These are phyloP conservation scores for Phytophthora nicotianae DNA, from an alignment of 352 stramenopile genomes.

Conservation along the genomic window DNA sequence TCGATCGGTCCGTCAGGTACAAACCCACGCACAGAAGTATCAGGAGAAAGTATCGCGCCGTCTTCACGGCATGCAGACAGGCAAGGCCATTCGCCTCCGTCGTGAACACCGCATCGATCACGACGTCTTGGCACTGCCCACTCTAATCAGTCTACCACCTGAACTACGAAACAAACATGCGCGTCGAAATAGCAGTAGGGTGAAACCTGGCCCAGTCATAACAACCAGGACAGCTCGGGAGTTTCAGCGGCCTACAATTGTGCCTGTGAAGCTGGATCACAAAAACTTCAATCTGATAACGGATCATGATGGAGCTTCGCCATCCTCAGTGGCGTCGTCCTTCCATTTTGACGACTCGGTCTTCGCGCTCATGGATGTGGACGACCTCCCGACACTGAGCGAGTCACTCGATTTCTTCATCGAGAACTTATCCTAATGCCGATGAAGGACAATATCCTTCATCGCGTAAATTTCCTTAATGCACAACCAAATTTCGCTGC, in stretches of 20 bases:
- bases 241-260: conserved; percentile 33
- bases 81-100: conserved; percentile 50
- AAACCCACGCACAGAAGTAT: conserved; percentile 73
- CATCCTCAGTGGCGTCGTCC: conserved; percentile 40
- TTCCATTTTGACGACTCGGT: conserved; percentile 27
- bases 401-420: conserved; percentile 74
- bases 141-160: conserved; percentile 36
- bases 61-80: conserved; percentile 62
- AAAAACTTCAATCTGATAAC: conserved; percentile 10
- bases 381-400: conserved; percentile 52
- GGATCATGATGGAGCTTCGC: conserved; percentile 34
- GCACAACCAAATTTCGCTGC: no score
- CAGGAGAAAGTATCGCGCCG: conserved; percentile 73
- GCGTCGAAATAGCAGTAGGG: conserved; percentile 14
- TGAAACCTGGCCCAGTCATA: conserved; percentile 5
- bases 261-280: conserved; percentile 15
- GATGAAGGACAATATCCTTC: no score
- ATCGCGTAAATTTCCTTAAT: no score
- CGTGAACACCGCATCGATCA: conserved; percentile 69
- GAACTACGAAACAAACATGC: conserved; percentile 34
- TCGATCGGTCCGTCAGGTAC: conserved; percentile 67
- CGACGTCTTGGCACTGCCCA: conserved; percentile 46
- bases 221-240: background rate
- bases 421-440: conserved; percentile 38
- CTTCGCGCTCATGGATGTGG: conserved; percentile 25